Evolutionary conservation across 805 yeast genomes (phyloP), one percentile per base, ranked within the genome.

Genomic region (Metahyphopichia silvanorum): DNA sequence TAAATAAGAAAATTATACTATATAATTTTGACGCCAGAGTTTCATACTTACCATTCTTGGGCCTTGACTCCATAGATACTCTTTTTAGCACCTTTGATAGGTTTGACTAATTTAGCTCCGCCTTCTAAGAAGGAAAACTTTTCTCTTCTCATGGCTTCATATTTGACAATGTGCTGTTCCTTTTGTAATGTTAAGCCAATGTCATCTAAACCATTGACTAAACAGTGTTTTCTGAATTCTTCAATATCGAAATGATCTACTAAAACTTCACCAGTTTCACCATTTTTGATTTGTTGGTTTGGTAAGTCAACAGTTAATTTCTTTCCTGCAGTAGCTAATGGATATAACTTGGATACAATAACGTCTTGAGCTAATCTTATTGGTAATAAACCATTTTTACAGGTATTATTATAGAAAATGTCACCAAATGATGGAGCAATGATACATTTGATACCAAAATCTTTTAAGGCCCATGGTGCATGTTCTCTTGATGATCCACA

Each of bases 401-500:
- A 86, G 34, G 97, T 89, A 72, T 93, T 93, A 71, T 86, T 93
- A 78, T 86, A 89, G 74, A 93, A 93, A 51, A 93, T 93, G 65
- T 93, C 98, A 60, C 98, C 98, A 49, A 91, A 93, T 1, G 97
- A 88, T 37, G 98, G 98, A 5, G 98, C 98, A 60, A 93, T 89
- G 54, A 93, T 85, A 43, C 91, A 82, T 62, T 85, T 82, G 62
- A 93, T 88, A 63, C 98, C 98, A 53, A 93, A 93, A 66, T 93
- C 98, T 53, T 88, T 89, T 46, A 93, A 74, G 2, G 98, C 98
- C 98, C 98, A 93, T 37, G 98, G 98, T 21, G 98, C 98, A 55
- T 93, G 98, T 64, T 93, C 98, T 76, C 98, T 86, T 2, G 97
- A 89, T 25, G 97, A 89, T 53, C 98, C 98, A 71, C 98, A 93